Base-by-base conservation (phyloP, 2,329 filamentous ascomycete genomes). In the Beauveria sp. region DNA sequence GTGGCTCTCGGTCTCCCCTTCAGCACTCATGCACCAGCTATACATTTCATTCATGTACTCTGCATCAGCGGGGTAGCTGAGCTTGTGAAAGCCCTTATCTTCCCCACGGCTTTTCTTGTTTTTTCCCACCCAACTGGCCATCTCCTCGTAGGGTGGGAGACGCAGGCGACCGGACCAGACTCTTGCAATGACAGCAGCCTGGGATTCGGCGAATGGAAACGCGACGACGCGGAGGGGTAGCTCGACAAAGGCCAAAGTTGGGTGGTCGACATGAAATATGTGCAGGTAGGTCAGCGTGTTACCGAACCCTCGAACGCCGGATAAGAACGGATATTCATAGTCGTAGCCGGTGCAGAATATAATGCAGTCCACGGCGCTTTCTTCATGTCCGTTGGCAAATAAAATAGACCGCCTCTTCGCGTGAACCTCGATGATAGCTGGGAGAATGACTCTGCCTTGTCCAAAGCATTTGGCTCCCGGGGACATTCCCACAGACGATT, bases 311-410 rank as follows among this genome's bases (percentile, higher is more conserved):
- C 30, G 30, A 16, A 55, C 30, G 20, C 38, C 38, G 9, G 18
- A 16, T 7, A 55, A 40, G 34, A 55, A 55, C 7, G 52, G 22
- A 45, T 26, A 45, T 22, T 40, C 3, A 40, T 45, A 55, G 1
- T 43, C 52, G n/a, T 55, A 55, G 34, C 52, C 38, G 14, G 52
- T 55, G 38, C 52, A 55, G 52, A 55, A 55, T 12, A 45, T 40
- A 22, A 55, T 40, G 52, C 30, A 40, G 38, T 55, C 52, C 2
- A 55, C 30, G 40, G 34, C 12, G n/a, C n/a, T 43, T 43, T 55
- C 52, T 18, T 24, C 14, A 22, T 28, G 30, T n/a, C 22, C 38
- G n/a, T 55, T 55, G 38, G 52, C 52, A 9, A 55, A 55, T 28
- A 40, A 45, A 55, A 43, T 45, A 22, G 52, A 55, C 52, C 30